phyloP scores from a whole-genome alignment of 352 stramenopile species.

The Pythium plurisporium region DNA sequence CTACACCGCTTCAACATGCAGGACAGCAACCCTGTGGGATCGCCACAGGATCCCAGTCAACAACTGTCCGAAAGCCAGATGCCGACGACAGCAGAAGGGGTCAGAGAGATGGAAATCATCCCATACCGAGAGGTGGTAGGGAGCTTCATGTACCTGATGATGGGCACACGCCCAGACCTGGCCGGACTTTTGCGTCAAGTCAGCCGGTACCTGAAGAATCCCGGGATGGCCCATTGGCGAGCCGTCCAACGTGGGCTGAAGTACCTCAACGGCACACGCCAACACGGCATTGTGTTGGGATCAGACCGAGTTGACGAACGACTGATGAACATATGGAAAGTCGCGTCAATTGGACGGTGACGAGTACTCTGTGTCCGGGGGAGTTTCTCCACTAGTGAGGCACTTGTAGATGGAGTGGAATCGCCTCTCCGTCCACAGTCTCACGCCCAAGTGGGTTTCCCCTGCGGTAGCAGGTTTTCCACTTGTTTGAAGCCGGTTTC shows the following conservation, averaged over 20 bases:
- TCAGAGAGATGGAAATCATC: conserved; percentile 3
- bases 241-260: background rate
- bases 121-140: conserved; percentile 16
- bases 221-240: conserved; percentile 8
- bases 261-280: conserved; percentile 8
- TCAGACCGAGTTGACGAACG: background rate
- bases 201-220: conserved; percentile 4
- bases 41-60: background rate
- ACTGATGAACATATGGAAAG: background rate
- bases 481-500: no score
- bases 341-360: background rate
- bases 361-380: background rate
- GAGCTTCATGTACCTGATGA: conserved; percentile 24
- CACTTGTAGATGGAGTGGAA: conserved; percentile 10
- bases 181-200: conserved; percentile 6
- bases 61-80: background rate
- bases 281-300: conserved; percentile 5
- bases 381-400: conserved; percentile 9
- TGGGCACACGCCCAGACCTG: conserved; percentile 15
- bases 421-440: conserved; percentile 4
- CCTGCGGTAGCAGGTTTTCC: conserved; percentile 6
- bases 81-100: background rate
- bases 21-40: background rate
- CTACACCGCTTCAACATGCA: conserved; percentile 4
- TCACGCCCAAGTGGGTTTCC: conserved; percentile 7